Evolutionary conservation across 352 stramenopile genomes (phyloP).

Genomic region (Pythium aquatile): DNA sequence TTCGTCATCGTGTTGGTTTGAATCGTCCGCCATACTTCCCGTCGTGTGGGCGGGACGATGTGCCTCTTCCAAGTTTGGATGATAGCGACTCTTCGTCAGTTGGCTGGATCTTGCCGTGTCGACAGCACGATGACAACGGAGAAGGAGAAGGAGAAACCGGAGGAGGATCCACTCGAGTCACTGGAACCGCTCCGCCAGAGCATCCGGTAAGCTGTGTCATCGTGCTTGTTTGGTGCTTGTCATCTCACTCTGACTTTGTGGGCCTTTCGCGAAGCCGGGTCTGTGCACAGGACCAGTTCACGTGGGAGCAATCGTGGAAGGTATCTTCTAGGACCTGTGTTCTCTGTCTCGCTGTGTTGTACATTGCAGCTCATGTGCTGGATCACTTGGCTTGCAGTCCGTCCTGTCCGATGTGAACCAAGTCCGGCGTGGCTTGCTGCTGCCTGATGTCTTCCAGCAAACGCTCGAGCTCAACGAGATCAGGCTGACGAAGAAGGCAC

Average conservation of each 20-base stretch:
- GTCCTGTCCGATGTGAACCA: conserved; percentile 34
- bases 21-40: background rate
- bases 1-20: conserved; percentile 10
- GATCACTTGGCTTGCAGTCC: conserved; percentile 16
- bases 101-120: background rate
- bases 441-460: conserved; percentile 42
- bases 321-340: conserved; percentile 3
- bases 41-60: too few species aligned
- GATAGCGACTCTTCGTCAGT: conserved; percentile 4
- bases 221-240: background rate
- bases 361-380: background rate
- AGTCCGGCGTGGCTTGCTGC: conserved; percentile 35
- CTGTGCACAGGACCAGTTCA: conserved; percentile 26
- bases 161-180: conserved; percentile 18
- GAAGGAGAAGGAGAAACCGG: background rate
- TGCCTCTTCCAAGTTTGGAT: background rate
- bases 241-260: background rate
- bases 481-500: conserved; percentile 28
- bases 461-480: conserved; percentile 52
- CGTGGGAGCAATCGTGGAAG: conserved; percentile 31
- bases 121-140: conserved; percentile 2
- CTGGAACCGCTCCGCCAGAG: conserved; percentile 27
- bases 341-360: background rate
- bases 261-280: conserved; percentile 5
- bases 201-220: conserved; percentile 18